Percentiles rank a stretch among this genome's conserved stretches.
These are phyloP conservation scores for Friedmanniomyces simplex DNA, from an alignment of 495 filamentous ascomycete species.

Conservation along the genomic window DNA sequence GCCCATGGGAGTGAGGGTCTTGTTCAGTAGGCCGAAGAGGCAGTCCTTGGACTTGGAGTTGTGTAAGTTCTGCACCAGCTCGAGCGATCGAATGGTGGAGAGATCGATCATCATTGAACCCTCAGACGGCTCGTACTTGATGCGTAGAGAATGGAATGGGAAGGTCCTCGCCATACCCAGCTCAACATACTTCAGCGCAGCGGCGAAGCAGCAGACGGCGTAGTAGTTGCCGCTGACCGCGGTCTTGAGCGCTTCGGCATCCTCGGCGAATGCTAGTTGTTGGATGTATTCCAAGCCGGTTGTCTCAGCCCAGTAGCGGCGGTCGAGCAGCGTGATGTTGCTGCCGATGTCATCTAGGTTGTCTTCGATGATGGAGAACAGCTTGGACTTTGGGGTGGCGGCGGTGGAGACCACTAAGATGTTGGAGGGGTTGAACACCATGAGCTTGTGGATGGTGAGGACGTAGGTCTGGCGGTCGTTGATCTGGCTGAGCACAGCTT, in stretches of 20 bases:
- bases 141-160: constrained; percentile 63
- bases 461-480: constrained; percentile 83
- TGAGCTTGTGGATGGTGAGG: constrained; percentile 71
- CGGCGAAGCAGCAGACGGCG: constrained; percentile 78
- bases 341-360: constrained; percentile 47
- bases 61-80: constrained; percentile 81
- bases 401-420: constrained; percentile 62
- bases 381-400: constrained; percentile 59
- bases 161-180: constrained; percentile 54
- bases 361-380: constrained; percentile 63
- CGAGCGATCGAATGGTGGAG: constrained; percentile 70
- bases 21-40: constrained; percentile 74
- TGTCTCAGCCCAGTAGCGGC: constrained; percentile 82
- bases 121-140: constrained; percentile 80
- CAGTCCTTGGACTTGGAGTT: constrained; percentile 63
- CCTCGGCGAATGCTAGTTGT: constrained; percentile 61
- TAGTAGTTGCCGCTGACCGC: constrained; percentile 79
- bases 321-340: constrained; percentile 55
- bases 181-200: constrained; percentile 76
- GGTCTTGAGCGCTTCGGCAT: constrained; percentile 67
- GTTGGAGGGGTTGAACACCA: constrained; percentile 64
- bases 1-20: constrained; percentile 82
- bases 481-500: constrained; percentile 80
- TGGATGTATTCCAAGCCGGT: constrained; percentile 70
- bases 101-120: constrained; percentile 92